A percentile compares a stretch with the other conserved stretches of the same genome.
These are phyloP conservation scores for Apiospora pterosperma DNA, from an alignment of 2,329 filamentous ascomycete genomes.

Conservation along the genomic window DNA sequence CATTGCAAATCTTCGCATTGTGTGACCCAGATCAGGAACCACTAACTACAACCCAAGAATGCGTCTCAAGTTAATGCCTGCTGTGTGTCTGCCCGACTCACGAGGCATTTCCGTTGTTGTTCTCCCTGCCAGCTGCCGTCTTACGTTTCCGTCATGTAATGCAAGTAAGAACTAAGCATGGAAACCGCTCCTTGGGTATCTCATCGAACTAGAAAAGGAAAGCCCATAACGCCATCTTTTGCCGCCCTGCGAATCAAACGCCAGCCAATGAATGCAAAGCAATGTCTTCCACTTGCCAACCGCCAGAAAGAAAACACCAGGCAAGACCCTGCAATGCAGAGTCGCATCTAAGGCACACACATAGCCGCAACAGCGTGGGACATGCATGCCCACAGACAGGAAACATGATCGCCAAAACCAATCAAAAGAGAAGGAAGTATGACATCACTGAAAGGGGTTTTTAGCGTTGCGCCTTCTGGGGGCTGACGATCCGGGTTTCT, in stretches of 20 bases:
- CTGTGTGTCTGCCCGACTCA: neutral
- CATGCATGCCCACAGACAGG: neutral
- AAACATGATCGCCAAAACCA: neutral
- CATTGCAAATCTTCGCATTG: neutral
- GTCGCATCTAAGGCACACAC: neutral
- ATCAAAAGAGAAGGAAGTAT: neutral
- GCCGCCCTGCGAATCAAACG: neutral
- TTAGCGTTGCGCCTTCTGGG: neutral
- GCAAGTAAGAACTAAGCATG: too few relatives aligned
- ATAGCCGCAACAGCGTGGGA: neutral
- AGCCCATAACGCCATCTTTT: neutral
- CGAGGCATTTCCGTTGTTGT: neutral
- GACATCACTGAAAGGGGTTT: neutral
- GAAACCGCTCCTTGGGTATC: neutral
- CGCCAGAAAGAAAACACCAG: neutral
- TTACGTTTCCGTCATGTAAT: neutral
- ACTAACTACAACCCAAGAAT: neutral
- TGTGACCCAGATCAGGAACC: neutral
- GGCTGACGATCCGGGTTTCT: neutral
- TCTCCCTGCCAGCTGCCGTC: neutral
- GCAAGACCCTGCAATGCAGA: neutral
- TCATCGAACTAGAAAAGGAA: neutral
- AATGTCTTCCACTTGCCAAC: neutral
- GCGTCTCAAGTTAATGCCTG: neutral
- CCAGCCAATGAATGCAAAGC: neutral